phyloP scores from a whole-genome alignment of 345 rosid species.

The Eucalyptus pauciflora region DNA sequence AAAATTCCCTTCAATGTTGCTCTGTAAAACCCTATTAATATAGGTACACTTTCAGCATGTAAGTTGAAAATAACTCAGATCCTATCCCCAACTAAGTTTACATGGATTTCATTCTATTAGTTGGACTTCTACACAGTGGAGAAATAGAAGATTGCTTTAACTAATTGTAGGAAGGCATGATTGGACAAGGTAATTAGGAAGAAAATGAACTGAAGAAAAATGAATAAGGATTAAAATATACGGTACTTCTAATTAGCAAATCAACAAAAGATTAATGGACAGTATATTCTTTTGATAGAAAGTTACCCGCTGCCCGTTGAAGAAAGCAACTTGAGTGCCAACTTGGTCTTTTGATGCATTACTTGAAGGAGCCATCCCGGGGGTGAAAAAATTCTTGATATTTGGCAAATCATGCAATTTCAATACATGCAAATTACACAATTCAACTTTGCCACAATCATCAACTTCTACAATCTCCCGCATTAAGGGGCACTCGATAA shows the following conservation, averaged over 20 bases:
- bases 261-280: accelerated
- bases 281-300: neutral
- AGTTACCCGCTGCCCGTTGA: neutral
- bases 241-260: accelerated
- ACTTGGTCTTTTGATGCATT: neutral
- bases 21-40: accelerated
- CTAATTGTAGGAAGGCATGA: neutral
- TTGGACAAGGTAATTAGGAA: too few species aligned
- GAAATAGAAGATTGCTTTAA: neutral
- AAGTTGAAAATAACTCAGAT: too few species aligned
- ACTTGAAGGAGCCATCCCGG: accelerated
- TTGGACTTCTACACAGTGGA: neutral
- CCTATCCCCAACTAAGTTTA: too few species aligned
- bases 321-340: neutral
- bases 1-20: neutral
- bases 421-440: neutral
- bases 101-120: too few species aligned
- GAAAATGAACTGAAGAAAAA: too few species aligned
- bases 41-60: neutral
- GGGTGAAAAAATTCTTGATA: neutral
- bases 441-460: neutral
- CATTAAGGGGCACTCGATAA: accelerated
- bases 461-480: neutral
- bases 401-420: neutral
- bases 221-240: too few species aligned